Evolutionary conservation across 352 stramenopile species (phyloP).

Genomic region (Phytophthora sansomeana): DNA sequence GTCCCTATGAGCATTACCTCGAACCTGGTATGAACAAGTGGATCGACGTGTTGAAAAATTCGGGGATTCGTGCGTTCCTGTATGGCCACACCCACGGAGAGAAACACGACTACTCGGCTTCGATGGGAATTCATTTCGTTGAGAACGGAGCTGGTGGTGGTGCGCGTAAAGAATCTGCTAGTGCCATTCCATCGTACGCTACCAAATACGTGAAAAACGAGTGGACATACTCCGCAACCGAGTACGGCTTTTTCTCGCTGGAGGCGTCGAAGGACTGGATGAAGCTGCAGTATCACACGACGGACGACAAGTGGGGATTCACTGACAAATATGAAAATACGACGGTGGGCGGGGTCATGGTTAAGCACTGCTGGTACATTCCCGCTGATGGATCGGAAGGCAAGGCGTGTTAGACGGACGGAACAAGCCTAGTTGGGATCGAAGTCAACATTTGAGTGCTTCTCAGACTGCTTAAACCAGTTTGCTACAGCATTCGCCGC

Average conservation of each 20-base stretch:
- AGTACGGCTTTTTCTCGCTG: constrained; percentile 14
- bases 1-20: neutral
- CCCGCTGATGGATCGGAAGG: constrained; percentile 5
- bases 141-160: constrained; percentile 12
- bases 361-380: neutral
- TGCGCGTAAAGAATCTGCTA: constrained; percentile 2
- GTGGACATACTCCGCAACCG: constrained; percentile 1
- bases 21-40: neutral
- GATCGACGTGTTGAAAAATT: neutral
- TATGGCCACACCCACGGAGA: constrained; percentile 65
- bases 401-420: constrained; percentile 1
- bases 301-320: constrained; percentile 3
- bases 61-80: constrained; percentile 29
- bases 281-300: constrained; percentile 17
- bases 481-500: too few relatives aligned
- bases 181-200: neutral
- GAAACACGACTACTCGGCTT: constrained; percentile 57
- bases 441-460: too few relatives aligned
- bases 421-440: too few relatives aligned
- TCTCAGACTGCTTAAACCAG: too few relatives aligned
- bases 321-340: neutral
- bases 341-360: neutral
- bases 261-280: constrained; percentile 6
- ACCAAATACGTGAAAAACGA: constrained; percentile 8
- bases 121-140: constrained; percentile 2